phyloP scores from a whole-genome alignment of 441 rosid genomes.

The Adansonia gregorii region DNA sequence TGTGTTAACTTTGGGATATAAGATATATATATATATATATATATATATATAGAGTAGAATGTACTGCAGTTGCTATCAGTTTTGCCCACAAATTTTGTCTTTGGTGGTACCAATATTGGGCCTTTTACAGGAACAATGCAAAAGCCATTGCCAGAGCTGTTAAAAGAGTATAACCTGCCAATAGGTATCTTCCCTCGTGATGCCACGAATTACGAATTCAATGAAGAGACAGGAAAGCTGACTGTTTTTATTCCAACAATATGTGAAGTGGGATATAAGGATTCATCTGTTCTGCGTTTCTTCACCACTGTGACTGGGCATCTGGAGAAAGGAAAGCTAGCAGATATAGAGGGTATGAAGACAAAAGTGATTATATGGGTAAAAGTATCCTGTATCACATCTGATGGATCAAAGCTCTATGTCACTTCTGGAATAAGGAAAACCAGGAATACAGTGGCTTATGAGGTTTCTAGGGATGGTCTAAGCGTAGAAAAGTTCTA shows the following conservation, averaged over 20 bases:
- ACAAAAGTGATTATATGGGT: constrained; percentile 88
- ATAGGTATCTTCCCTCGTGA: constrained; percentile 90
- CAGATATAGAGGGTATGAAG: constrained; percentile 85
- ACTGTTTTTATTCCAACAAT: constrained; percentile 69
- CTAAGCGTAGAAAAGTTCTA: constrained; percentile 75
- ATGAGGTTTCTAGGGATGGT: constrained; percentile 81
- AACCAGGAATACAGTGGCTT: constrained; percentile 66
- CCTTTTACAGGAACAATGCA: constrained; percentile 83
- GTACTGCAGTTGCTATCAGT: not conserved
- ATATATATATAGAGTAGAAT: not conserved
- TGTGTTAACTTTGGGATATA: not conserved
- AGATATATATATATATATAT: too few species aligned
- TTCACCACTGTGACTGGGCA: constrained; percentile 63
- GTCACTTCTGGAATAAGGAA: constrained; percentile 81
- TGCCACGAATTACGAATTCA: constrained; percentile 93
- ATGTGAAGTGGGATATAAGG: constrained; percentile 91
- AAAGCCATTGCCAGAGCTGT: constrained; percentile 79
- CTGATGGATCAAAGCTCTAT: constrained; percentile 73
- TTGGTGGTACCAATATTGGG: not conserved
- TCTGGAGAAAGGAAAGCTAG: constrained; percentile 83
- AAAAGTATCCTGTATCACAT: constrained; percentile 67
- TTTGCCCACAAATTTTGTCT: not conserved
- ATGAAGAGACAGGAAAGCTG: constrained; percentile 73
- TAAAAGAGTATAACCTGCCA: constrained; percentile 77
- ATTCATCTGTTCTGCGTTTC: constrained; percentile 81